Percentiles rank a stretch among this genome's conserved stretches.
These are phyloP conservation scores for Naganishia onofrii DNA, from an alignment of 768 basidiomycete genomes.

Conservation along the genomic window DNA sequence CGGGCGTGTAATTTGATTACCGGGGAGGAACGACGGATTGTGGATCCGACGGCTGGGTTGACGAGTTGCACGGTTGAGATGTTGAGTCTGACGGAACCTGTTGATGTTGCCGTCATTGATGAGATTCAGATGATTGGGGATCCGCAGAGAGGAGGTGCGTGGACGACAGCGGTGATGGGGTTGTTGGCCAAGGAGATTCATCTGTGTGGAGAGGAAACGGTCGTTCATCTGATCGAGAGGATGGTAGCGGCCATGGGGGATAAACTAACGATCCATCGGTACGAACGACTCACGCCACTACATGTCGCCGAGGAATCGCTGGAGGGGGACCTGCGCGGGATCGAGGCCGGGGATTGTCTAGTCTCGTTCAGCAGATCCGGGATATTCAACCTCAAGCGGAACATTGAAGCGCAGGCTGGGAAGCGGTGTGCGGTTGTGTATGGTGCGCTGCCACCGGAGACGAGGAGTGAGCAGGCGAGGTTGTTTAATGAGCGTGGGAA, in stretches of 20 bases:
- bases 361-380: slow-evolving; percentile 74
- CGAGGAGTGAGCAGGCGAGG: slow-evolving; percentile 83
- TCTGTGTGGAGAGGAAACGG: slow-evolving; percentile 91
- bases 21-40: slow-evolving; percentile 80
- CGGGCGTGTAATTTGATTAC: slow-evolving; percentile 81
- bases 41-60: slow-evolving; percentile 61
- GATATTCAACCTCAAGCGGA: slow-evolving; percentile 74
- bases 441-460: slow-evolving; percentile 85
- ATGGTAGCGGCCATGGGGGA: slow-evolving; percentile 73
- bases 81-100: slow-evolving; percentile 56
- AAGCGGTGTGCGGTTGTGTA: slow-evolving; percentile 88
- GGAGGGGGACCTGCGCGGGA: slow-evolving; percentile 60
- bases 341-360: slow-evolving; percentile 82
- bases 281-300: slow-evolving; percentile 85
- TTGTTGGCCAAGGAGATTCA: slow-evolving; percentile 76
- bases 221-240: slow-evolving; percentile 70
- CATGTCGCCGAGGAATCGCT: slow-evolving; percentile 65
- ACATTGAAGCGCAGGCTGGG: slow-evolving; percentile 68
- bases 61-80: slow-evolving; percentile 93
- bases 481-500: slow-evolving; percentile 82
- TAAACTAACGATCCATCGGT: slow-evolving; percentile 72
- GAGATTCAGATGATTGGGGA: slow-evolving; percentile 96
- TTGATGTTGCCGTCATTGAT: slow-evolving; percentile 87
- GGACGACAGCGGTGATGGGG: slow-evolving; percentile 79
- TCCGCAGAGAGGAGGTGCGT: slow-evolving; percentile 69